phyloP scores from a whole-genome alignment of 2,329 filamentous ascomycete genomes.

The Fusarium dlaminii region DNA sequence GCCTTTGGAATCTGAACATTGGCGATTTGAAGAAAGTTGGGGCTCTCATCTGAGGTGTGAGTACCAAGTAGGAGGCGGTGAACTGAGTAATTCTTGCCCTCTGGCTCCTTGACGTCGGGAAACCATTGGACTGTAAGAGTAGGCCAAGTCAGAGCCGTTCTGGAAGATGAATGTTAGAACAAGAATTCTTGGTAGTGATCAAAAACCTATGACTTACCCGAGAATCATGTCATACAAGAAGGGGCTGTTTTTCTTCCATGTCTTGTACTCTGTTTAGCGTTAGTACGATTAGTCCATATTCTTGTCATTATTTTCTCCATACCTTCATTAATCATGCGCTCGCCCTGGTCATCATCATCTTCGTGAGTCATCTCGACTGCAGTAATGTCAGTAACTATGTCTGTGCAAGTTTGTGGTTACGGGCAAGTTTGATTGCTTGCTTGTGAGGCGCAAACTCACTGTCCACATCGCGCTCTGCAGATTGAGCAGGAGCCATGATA shows the following conservation, averaged over 20 bases:
- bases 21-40: constrained; percentile 94
- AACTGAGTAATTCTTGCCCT: constrained; percentile 85
- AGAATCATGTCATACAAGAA: constrained; percentile 99
- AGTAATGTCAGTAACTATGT: constrained; percentile 1
- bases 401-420: neutral
- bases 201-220: constrained; percentile 60
- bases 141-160: constrained; percentile 95
- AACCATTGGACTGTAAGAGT: constrained; percentile 98
- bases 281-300: constrained; percentile 8
- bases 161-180: constrained; percentile 10
- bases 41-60: constrained; percentile 85
- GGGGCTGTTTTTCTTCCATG: constrained; percentile 99
- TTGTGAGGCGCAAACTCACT: constrained; percentile 42
- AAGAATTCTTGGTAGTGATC: neutral
- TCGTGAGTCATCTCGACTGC: constrained; percentile 62
- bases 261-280: constrained; percentile 84
- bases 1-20: constrained; percentile 91
- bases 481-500: constrained; percentile 50
- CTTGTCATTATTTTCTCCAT: constrained; percentile 29
- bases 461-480: constrained; percentile 49
- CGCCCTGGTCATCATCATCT: constrained; percentile 76
- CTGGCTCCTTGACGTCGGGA: constrained; percentile 88
- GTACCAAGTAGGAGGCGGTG: constrained; percentile 94
- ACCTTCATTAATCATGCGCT: constrained; percentile 96
- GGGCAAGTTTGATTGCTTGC: neutral